Evolutionary conservation across 352 stramenopile genomes (phyloP), one percentile per base, ranked within the genome.

Genomic region (Sclerospora graminicola): DNA sequence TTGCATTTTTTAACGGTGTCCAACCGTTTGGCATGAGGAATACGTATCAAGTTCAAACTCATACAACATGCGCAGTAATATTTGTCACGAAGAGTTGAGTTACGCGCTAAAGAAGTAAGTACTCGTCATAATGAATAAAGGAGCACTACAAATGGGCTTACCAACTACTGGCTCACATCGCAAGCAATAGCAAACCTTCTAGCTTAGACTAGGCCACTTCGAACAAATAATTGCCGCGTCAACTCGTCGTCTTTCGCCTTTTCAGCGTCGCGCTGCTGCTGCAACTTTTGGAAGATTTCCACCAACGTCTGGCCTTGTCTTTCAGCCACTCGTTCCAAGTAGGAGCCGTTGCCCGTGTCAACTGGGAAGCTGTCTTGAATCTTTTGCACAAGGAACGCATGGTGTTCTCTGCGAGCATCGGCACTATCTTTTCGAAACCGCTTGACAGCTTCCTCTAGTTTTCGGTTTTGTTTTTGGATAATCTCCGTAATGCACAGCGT

Each of bases 51-150:
- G 26, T 80, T 2, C 64, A 80, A 48, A 58, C 52, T 28, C 58
- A 74, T 29, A 80, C 67, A 38, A 76, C 54, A 23, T 74, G 64
- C 20, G 67, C 57, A 11, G 67, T 59, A 13, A 36, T 80, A 15
- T 69, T 80, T 34, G 69, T 66, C 51, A 38, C 40, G 38, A 54
- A 63, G 41, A 8, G 11, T 35, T 48, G 27, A 49, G 43, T 26
- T 26, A 26, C 6, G 30, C 11, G 8, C 30, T 19, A 35, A 8
- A 5, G 2, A 35, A 31, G n/a, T 15, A 20, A 1, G 1, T 20
- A 42, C 19, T 41, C 26, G n/a, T 21, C 8, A 29, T 23, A 40
- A 28, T 28, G 8, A 40, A 10, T 11, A 8, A 40, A 3, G 11
- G 2, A 35, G 13, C 2, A 16, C 13, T 9, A 35, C 13, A 8